Evolutionary conservation across 2,329 filamentous ascomycete species (phyloP).

Genomic region (Epichloe sibirici): DNA sequence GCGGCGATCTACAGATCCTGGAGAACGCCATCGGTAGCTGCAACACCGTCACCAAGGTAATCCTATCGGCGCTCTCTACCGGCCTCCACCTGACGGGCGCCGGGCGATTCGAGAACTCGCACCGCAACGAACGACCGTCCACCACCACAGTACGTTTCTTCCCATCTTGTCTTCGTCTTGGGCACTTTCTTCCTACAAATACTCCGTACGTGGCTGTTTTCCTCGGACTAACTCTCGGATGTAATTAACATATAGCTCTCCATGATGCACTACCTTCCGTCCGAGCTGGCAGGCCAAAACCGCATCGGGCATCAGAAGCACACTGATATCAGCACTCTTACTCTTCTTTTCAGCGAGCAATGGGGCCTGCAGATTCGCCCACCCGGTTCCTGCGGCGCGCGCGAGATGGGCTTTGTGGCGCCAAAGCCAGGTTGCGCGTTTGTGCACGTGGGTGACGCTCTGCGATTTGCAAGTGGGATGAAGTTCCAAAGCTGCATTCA

Average conservation of each 20-base stretch:
- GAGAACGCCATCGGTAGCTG: slow-evolving; percentile 37
- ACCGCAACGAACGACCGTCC: slow-evolving; percentile 37
- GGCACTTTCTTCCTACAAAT: no score
- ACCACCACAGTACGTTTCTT: slow-evolving; percentile 23
- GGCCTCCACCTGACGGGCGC: slow-evolving; percentile 32
- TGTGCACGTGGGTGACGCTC: slow-evolving; percentile 46
- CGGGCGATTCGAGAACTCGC: slow-evolving; percentile 35
- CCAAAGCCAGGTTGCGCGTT: slow-evolving; percentile 39
- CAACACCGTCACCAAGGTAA: slow-evolving; percentile 38
- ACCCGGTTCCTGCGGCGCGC: slow-evolving; percentile 26
- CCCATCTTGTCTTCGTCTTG: no score
- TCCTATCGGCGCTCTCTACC: slow-evolving; percentile 37
- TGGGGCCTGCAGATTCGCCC: slow-evolving; percentile 45
- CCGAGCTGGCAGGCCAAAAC: slow-evolving; percentile 26
- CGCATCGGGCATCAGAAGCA: slow-evolving; percentile 43
- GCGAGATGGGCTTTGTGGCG: slow-evolving; percentile 40
- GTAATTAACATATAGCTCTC: slow-evolving; percentile 19
- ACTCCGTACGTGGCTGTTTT: background rate
- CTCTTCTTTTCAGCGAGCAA: slow-evolving; percentile 42
- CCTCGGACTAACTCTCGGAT: background rate
- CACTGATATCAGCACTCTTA: slow-evolving; percentile 43
- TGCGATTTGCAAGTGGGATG: slow-evolving; percentile 41
- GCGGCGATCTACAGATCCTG: slow-evolving; percentile 32
- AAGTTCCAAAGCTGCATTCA: slow-evolving; percentile 45
- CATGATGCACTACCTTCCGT: slow-evolving; percentile 42